These are phyloP conservation scores for Macadamia tetraphylla DNA, from an alignment of 164 flowering plant genomes.

Conservation along the genomic window DNA sequence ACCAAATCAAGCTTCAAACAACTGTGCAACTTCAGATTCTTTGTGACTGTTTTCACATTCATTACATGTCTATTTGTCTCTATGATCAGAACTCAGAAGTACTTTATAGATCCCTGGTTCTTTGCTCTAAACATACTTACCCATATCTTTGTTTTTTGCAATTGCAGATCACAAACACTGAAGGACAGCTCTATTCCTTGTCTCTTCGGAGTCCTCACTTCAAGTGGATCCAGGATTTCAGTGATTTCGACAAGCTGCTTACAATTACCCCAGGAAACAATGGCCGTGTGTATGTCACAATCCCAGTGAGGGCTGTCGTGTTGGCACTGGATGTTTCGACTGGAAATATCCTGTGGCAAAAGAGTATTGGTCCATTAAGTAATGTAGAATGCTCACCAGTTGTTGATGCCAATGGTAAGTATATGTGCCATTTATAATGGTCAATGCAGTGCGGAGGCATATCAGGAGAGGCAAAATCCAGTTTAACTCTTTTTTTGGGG, in stretches of 20 bases:
- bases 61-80: not conserved
- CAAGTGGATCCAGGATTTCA: constrained; percentile 81
- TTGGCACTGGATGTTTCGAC: constrained; percentile 62
- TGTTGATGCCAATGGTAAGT: constrained; percentile 75
- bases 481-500: too few species aligned
- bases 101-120: not conserved
- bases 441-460: not conserved
- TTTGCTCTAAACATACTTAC: not conserved
- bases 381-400: constrained; percentile 44
- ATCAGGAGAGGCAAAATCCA: too few species aligned
- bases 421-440: not conserved
- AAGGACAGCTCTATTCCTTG: constrained; percentile 75
- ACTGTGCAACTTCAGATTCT: not conserved
- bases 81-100: not conserved
- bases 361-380: constrained; percentile 61
- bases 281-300: constrained; percentile 58
- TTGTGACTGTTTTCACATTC: not conserved
- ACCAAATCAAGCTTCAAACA: not conserved
- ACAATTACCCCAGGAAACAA: constrained; percentile 72
- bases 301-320: constrained; percentile 46
- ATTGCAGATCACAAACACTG: constrained; percentile 65
- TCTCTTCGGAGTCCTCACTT: constrained; percentile 53
- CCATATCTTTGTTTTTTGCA: constrained; percentile 2
- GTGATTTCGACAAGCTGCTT: constrained; percentile 46
- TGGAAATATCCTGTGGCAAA: constrained; percentile 72